Conservation (phyloP, 1,284 basidiomycete genomes). For the Austroboletus niveus region DNA sequence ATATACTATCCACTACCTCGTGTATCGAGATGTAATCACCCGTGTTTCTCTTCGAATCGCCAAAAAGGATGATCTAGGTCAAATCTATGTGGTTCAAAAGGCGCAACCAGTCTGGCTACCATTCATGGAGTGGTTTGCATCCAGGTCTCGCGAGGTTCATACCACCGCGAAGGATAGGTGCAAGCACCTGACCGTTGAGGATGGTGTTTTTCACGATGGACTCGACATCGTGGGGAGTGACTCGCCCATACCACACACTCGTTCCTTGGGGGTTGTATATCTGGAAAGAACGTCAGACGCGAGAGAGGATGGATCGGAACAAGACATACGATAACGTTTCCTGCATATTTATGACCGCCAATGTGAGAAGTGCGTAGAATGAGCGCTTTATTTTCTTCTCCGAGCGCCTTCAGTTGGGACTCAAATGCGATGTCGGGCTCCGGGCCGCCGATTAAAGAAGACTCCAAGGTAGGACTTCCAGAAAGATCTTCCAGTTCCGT, state of each 20-base stretch:
- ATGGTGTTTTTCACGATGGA: slow-evolving; percentile 87
- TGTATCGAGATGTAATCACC: slow-evolving; percentile 29
- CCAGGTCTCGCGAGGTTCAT: slow-evolving; percentile 70
- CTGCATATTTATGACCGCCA: slow-evolving; percentile 89
- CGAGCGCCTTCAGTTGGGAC: slow-evolving; percentile 50
- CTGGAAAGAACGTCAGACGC: slow-evolving; percentile 37
- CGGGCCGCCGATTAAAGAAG: slow-evolving; percentile 37
- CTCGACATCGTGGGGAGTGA: slow-evolving; percentile 84
- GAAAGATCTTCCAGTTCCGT: slow-evolving; percentile 71
- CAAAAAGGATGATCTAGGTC: not conserved
- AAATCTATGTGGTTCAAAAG: not conserved
- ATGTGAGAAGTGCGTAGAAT: slow-evolving; percentile 86
- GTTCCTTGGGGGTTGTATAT: slow-evolving; percentile 85
- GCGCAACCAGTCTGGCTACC: slow-evolving; percentile 43
- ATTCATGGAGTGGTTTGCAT: slow-evolving; percentile 66
- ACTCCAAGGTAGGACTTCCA: slow-evolving; percentile 53
- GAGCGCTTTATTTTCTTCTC: slow-evolving; percentile 58
- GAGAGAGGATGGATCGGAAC: not conserved
- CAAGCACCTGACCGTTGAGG: slow-evolving; percentile 77
- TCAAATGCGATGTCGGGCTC: slow-evolving; percentile 37
- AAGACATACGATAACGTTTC: slow-evolving; percentile 77
- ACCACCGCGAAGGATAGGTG: slow-evolving; percentile 81
- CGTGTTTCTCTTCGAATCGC: slow-evolving; percentile 5
- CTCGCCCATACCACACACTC: slow-evolving; percentile 91
- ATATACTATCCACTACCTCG: slow-evolving; percentile 29